Conservation (phyloP, 345 rosid genomes). For the Populus simonii region DNA sequence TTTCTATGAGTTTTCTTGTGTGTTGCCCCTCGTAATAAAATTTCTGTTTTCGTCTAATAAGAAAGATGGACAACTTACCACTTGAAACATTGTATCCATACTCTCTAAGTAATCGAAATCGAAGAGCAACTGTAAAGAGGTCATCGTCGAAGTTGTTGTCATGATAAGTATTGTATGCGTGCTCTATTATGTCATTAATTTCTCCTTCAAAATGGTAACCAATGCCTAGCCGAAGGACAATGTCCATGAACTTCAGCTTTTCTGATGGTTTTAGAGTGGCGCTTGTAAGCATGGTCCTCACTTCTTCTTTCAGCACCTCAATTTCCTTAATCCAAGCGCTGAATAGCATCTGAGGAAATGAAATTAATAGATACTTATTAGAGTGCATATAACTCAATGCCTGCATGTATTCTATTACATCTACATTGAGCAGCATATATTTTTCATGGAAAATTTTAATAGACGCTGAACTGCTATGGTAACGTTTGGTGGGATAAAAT, state of each 20-base stretch:
- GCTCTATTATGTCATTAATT: slow-evolving; percentile 3
- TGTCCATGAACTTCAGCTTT: slow-evolving; percentile 10
- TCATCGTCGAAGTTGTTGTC: not conserved
- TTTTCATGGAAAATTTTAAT: too few species aligned
- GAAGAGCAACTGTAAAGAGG: slow-evolving; percentile 12
- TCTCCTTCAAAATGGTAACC: slow-evolving; percentile 21
- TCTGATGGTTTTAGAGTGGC: not conserved
- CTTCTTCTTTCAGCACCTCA: slow-evolving; percentile 1
- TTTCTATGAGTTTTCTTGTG: too few species aligned
- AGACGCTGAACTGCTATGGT: too few species aligned
- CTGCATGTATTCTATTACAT: too few species aligned
- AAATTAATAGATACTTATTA: not conserved
- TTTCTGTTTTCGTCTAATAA: too few species aligned
- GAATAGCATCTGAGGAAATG: not conserved
- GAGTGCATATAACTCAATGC: not conserved
- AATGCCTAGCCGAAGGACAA: slow-evolving; percentile 20
- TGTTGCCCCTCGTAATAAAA: too few species aligned
- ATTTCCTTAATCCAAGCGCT: not conserved
- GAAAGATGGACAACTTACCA: not conserved
- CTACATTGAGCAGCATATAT: too few species aligned
- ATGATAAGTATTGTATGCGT: not conserved
- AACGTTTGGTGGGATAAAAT: not conserved
- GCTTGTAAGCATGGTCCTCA: not conserved
- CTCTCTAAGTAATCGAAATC: slow-evolving; percentile 25
- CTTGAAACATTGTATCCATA: slow-evolving; percentile 13